Base-by-base conservation (phyloP, 345 rosid species). In the Boechera stricta region DNA sequence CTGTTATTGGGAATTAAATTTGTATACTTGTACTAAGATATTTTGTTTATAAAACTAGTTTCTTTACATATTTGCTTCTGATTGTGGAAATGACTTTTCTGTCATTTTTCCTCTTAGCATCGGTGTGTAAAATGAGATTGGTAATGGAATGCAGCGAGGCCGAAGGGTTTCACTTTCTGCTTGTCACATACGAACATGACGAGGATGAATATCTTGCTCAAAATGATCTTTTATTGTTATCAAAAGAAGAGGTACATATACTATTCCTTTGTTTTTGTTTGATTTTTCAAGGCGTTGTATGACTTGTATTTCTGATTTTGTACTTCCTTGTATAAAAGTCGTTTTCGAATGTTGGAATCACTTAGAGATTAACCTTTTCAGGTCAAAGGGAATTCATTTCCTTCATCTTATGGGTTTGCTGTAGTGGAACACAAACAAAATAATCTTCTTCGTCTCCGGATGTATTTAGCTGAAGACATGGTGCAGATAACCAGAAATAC, bases 351-450 rank as follows among this genome's bases (percentile, higher is more conserved):
- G 48, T 52, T 54, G 69, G 29, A 48, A 42, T 56, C 35, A 75
- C 32, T 15, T 58, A 64, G 44, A 29, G 41, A 11, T 76, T 31
- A 7, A 58, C 10, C 35, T 31, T 69, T 86, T 42, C 92, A 91
- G 98, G 79, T 90, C 75, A 81, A 87, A 75, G 93, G 62, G 72
- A 35, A 29, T 57, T 72, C 74, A 2, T 79, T 74, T 74, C 97
- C 98, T n/a, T 78, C 82, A 64, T 81, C 90, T 15, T 88, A 88
- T 81, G 98, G 91, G 33, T 94, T 92, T 86, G 99, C 98, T 45
- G 65, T 92, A 69, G 99, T 94, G 84, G 98, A 94, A 79, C 86
- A 89, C 59, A 87, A 81, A 52, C 87, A 87, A 68, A 80, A 66
- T 39, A 77, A 61, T 69, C 78, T 74, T 73, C 89, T 90, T 85